Conservation (phyloP, 805 yeast genomes). For the Starmera amethionina region DNA sequence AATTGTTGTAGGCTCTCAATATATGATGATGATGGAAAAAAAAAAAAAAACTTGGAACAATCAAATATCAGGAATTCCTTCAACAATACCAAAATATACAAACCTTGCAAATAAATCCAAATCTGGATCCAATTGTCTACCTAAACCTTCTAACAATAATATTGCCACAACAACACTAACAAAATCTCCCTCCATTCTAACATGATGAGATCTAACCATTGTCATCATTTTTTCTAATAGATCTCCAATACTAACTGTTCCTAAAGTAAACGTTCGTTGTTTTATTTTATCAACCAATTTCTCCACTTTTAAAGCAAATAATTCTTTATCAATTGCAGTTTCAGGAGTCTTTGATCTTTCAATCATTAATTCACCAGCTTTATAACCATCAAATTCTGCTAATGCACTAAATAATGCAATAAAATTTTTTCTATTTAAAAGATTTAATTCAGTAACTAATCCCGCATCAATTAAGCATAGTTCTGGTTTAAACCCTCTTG, state of each 20-base stretch:
- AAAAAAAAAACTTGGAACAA: no score
- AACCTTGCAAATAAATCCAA: constrained; percentile 93
- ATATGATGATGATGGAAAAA: no score
- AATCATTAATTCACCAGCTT: constrained; percentile 92
- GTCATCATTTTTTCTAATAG: constrained; percentile 74
- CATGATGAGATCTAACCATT: constrained; percentile 93
- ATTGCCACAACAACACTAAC: constrained; percentile 94
- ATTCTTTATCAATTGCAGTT: constrained; percentile 73
- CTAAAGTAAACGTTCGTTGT: constrained; percentile 83
- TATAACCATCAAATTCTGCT: constrained; percentile 87
- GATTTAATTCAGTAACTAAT: constrained; percentile 80
- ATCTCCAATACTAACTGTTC: constrained; percentile 88
- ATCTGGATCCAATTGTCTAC: constrained; percentile 87
- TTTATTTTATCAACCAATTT: constrained; percentile 72
- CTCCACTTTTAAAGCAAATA: constrained; percentile 83
- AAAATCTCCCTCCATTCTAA: constrained; percentile 95
- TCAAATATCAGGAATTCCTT: constrained; percentile 21
- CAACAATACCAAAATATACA: constrained; percentile 40
- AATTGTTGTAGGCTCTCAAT: not conserved
- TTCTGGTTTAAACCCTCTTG: constrained; percentile 68
- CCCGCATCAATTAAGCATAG: constrained; percentile 92
- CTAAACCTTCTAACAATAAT: constrained; percentile 85
- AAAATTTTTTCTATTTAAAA: constrained; percentile 70
- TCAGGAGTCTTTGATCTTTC: constrained; percentile 94
- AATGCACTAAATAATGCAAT: constrained; percentile 82